Evolutionary conservation across 2,329 filamentous ascomycete species (phyloP), one percentile per base, ranked within the genome.

Genomic region (Phyllosticta capitalensis): DNA sequence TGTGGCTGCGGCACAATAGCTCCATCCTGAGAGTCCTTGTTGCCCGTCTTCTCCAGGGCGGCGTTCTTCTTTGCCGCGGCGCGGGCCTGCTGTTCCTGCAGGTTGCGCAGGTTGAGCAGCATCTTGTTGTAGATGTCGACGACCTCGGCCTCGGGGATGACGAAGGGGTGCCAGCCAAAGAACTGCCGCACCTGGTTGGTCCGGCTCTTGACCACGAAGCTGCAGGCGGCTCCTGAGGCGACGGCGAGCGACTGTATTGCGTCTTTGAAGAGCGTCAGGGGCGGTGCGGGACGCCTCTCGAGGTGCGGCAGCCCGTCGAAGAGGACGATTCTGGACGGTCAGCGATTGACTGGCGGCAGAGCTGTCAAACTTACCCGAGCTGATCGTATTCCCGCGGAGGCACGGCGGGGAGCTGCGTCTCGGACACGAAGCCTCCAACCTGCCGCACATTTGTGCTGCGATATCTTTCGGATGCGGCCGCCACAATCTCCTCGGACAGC

Each of bases 31-130:
- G 14, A 17, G 7, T 45, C n/a, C 38, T n/a, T 45, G 38, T 45
- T n/a, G 17, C 38, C 38, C 17, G 38, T n/a, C 38, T 45, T 45
- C 7, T 45, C 38, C 4, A 45, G 17, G 12, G 38, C 38, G 5
- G 38, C 68, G 21, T 65, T 67, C 58, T 64, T 71, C 51, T 64
- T 45, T 2, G 38, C 17, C 6, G 38, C 38, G 12, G 38, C 38
- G 5, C 38, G 17, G 14, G 38, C 38, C 38, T 45, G 38, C 17
- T 45, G 38, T 45, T 45, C 38, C n/a, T 45, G 38, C 17, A 45
- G 38, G 14, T 45, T 45, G 38, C 17, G 38, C 17, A 45, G 38
- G 14, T 45, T 6, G 4, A n/a, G 38, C 5, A 45, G 38, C 38
- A 45, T 45, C 38, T 45, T 45, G 38, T 45, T 45, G 17, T 45